Evolutionary conservation across 2,329 filamentous ascomycete species (phyloP).

Genomic region (Epichloe glyceriae): DNA sequence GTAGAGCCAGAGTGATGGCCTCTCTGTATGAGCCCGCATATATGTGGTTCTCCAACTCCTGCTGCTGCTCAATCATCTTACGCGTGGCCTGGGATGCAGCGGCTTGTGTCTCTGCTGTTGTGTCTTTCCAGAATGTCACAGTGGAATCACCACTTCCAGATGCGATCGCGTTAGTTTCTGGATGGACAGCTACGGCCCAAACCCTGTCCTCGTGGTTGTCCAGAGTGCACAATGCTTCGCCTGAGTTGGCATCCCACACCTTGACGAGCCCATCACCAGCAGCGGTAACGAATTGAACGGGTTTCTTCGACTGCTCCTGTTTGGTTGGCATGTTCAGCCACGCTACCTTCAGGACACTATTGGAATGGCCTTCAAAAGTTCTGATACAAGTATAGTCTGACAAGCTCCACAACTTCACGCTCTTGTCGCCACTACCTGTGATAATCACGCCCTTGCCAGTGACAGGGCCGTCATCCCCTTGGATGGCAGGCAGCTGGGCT

Average conservation of each 20-base stretch:
- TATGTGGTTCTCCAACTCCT: constrained; percentile 87
- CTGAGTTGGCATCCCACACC: constrained; percentile 80
- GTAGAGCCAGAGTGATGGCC: constrained; percentile 80
- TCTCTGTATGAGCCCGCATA: constrained; percentile 78
- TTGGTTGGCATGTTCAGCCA: constrained; percentile 55
- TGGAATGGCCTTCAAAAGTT: constrained; percentile 92
- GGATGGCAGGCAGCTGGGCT: constrained; percentile 57
- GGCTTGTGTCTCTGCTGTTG: constrained; percentile 65
- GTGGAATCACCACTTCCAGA: constrained; percentile 89
- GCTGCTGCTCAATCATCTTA: constrained; percentile 82
- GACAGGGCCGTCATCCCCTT: constrained; percentile 57
- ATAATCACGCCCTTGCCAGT: constrained; percentile 72
- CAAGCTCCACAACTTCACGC: constrained; percentile 87
- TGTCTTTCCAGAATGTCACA: constrained; percentile 92
- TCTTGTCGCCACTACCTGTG: constrained; percentile 92
- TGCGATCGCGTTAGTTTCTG: constrained; percentile 58
- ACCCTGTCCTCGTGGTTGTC: constrained; percentile 96
- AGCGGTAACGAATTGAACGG: constrained; percentile 67
- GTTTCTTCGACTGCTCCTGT: constrained; percentile 41
- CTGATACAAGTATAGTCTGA: constrained; percentile 83
- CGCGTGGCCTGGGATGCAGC: constrained; percentile 62
- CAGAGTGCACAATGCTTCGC: constrained; percentile 76
- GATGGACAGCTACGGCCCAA: constrained; percentile 72
- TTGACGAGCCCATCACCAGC: constrained; percentile 93
- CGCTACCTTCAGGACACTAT: constrained; percentile 84